These are phyloP conservation scores for Phytophthora syringae DNA, from an alignment of 352 stramenopile genomes.

Conservation along the genomic window DNA sequence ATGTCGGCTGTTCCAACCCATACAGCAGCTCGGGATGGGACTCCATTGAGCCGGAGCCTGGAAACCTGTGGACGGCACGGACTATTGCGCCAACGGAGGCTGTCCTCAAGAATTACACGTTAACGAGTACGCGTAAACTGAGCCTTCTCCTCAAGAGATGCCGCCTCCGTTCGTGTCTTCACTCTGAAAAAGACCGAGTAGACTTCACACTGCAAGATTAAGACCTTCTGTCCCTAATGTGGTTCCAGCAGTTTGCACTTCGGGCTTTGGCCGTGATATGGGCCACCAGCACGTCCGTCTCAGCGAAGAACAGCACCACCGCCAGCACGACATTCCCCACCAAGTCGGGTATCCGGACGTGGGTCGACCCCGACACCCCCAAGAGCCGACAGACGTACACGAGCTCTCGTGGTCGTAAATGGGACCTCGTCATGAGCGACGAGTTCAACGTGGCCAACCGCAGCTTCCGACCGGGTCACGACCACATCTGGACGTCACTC, in stretches of 20 bases:
- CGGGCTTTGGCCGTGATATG: conserved; percentile 9
- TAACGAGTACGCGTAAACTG: too few species aligned
- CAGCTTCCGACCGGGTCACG: conserved; percentile 85
- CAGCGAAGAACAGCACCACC: conserved; percentile 25
- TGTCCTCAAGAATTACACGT: too few species aligned
- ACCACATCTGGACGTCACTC: too few species aligned
- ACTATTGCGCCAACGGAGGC: too few species aligned
- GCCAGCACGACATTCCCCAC: conserved; percentile 25
- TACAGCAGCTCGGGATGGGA: not conserved
- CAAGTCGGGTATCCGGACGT: conserved; percentile 42
- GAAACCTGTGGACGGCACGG: conserved; percentile 11
- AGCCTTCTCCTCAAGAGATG: not conserved
- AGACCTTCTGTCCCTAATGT: too few species aligned
- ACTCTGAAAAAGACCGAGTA: conserved; percentile 9
- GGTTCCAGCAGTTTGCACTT: not conserved
- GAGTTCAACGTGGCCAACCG: conserved; percentile 64
- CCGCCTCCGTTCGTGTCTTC: not conserved
- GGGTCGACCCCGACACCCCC: conserved; percentile 50
- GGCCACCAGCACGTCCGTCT: not conserved
- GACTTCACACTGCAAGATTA: not conserved
- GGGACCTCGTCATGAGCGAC: conserved; percentile 75
- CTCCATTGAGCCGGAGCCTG: not conserved
- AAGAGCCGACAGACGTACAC: conserved; percentile 32
- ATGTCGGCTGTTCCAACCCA: conserved; percentile 24
- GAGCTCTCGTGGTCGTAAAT: conserved; percentile 56